Evolutionary conservation across 1,284 basidiomycete species (phyloP), one percentile per base, ranked within the genome.

Genomic region (Gomphus bonarii): DNA sequence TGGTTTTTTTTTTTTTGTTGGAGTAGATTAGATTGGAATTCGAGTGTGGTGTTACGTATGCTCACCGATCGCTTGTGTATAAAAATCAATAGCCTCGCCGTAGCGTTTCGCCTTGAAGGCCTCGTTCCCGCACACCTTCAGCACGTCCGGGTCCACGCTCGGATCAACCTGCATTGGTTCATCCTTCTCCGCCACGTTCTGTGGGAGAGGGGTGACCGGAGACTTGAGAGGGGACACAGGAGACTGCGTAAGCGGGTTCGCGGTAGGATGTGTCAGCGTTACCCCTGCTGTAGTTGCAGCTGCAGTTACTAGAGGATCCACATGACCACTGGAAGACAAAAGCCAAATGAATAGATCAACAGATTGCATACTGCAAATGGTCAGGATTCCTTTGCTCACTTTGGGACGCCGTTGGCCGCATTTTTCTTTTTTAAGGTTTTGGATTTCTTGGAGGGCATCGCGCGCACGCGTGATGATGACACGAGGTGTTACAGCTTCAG

Each of bases 61-160:
- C 73, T 51, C 61, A 85, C 82, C 76, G 65, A 88, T 85, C n/a
- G 89, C 91, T 63, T 82, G 76, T 50, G 82, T 79, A 70, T 94
- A 94, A 8, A 81, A 70, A n/a, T 82, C 79, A 61, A 91, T 80
- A 14, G 91, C 91, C 18, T 86, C 81, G 4, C 65, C 71, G 65
- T 85, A 92, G 55, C 74, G 73, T 54, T 76, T 80, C 9, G 77
- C 77, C 65, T 84, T 86, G 72, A 91, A 93, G 1, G 81, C 77
- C 1, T 73, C 71, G 69, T 93, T 93, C 25, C 90, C 87, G 59
- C 78, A 69, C 65, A 87, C 86, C 65, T 88, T 88, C 49, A 81
- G 67, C 56, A 78, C 73, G 65, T 88, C 87, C 22, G 85, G 83
- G 20, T 66, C 69, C 12, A 38, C 6, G 31, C 10, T 35, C 11